Conservation (phyloP, 2,329 filamentous ascomycete species). For the Alternaria metachromatica region DNA sequence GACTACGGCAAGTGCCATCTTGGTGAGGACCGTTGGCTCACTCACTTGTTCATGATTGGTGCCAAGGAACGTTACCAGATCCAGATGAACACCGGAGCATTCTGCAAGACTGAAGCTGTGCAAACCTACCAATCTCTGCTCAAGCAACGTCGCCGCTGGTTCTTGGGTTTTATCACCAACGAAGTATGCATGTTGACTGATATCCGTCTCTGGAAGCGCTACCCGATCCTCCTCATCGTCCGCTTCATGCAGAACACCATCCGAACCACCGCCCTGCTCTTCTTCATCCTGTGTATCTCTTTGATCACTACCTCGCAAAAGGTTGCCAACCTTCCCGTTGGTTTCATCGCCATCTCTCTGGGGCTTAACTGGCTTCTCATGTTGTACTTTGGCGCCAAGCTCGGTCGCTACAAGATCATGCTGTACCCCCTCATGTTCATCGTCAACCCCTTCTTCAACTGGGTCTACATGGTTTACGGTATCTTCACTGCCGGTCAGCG, state of each 20-base stretch:
- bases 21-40: slow-evolving; percentile 95
- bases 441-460: slow-evolving; percentile 96
- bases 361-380: slow-evolving; percentile 95
- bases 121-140: slow-evolving; percentile 84
- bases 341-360: slow-evolving; percentile 90
- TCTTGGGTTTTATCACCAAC: slow-evolving; percentile 96
- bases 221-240: slow-evolving; percentile 83
- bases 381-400: slow-evolving; percentile 90
- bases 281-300: slow-evolving; percentile 91
- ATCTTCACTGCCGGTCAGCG: slow-evolving; percentile 93
- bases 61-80: slow-evolving; percentile 94
- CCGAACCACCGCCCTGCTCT: slow-evolving; percentile 88
- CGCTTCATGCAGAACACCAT: slow-evolving; percentile 97
- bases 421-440: slow-evolving; percentile 96
- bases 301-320: slow-evolving; percentile 83
- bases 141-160: slow-evolving; percentile 96
- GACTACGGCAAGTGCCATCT: slow-evolving; percentile 96
- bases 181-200: slow-evolving; percentile 98
- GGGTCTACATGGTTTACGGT: slow-evolving; percentile 97
- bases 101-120: slow-evolving; percentile 97
- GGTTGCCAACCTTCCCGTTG: slow-evolving; percentile 80
- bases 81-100: slow-evolving; percentile 95
- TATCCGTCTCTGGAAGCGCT: slow-evolving; percentile 86
- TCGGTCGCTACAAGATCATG: slow-evolving; percentile 91
- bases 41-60: slow-evolving; percentile 98